Evolutionary conservation across 805 yeast genomes (phyloP), one percentile per base, ranked within the genome.

Genomic region (Hanseniaspora valbyensis): DNA sequence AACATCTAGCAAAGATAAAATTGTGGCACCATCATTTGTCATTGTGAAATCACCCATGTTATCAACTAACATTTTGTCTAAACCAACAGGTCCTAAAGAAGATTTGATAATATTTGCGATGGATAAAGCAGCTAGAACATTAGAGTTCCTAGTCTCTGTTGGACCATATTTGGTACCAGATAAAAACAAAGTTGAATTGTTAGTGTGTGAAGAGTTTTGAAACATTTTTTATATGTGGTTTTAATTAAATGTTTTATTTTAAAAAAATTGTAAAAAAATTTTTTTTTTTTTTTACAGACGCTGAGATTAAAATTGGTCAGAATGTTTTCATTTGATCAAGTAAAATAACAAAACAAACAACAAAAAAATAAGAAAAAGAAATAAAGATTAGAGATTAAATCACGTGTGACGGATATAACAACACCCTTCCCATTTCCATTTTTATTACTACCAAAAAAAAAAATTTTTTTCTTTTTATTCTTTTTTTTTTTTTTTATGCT

Each of bases 41-140:
- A 92, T 96, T 5, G 96, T 89, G 42, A 92, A 96, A 68, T 94
- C 98, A 56, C 98, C 98, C 68, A 92, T 94, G 62, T 92, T 98
- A 67, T 92, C 99, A 36, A 92, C 99, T 43, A 92, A 75, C 96
- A 92, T 92, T 71, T 92, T 92, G 70, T 92, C 99, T 49, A 92
- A 74, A 25, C 99, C 99, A 32, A 92, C 97, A 8, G 99, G 99
- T 4, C 99, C 99, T 52, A 92, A 71, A 1, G 97, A 89, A 13
- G 96, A 81, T 66, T 89, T 89, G 41, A 81, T 86, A 49, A 81
- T 72, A 60, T 81, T 83, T 16, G 86, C 86, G 36, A 81, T 86
- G 10, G 88, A 86, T 57, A 80, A 67, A 72, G 97, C 92, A 6
- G 98, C 98, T 62, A 88, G 69, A 18, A 94, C 95, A 61, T 92